Evolutionary conservation across 2,329 filamentous ascomycete genomes (phyloP).

Genomic region (Hypoxylon sp.): DNA sequence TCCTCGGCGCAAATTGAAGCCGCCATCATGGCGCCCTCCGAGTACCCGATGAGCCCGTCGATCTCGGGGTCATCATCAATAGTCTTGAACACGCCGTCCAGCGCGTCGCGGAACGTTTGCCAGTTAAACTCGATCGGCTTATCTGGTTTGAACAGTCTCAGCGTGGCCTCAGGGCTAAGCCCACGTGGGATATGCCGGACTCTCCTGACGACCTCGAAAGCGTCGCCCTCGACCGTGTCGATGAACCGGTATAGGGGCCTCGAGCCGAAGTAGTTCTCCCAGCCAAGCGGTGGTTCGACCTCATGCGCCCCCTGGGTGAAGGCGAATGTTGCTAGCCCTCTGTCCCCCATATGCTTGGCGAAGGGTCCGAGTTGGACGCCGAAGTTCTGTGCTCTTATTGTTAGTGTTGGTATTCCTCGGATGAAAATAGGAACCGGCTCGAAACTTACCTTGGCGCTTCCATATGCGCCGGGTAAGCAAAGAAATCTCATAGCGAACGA

Average conservation of each 20-base stretch:
- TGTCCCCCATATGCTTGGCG: constrained; percentile 42
- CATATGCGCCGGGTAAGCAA: constrained; percentile 43
- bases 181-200: constrained; percentile 43
- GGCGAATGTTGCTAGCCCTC: constrained; percentile 37
- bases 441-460: constrained; percentile 42
- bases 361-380: constrained; percentile 43
- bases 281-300: constrained; percentile 40
- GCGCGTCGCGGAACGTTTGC: constrained; percentile 28
- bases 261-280: constrained; percentile 46
- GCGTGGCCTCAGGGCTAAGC: constrained; percentile 38
- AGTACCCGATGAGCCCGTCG: constrained; percentile 65
- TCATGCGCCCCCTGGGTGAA: constrained; percentile 42
- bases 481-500: constrained; percentile 43
- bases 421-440: background rate
- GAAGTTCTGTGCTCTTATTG: constrained; percentile 33
- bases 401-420: background rate
- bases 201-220: constrained; percentile 38
- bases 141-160: constrained; percentile 36
- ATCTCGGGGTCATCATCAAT: constrained; percentile 58
- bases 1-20: constrained; percentile 60
- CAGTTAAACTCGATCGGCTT: constrained; percentile 17
- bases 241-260: constrained; percentile 43
- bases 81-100: constrained; percentile 56
- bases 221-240: constrained; percentile 31
- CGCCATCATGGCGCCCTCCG: constrained; percentile 64